phyloP scores from a whole-genome alignment of 345 rosid species.

The Populus nigra region DNA sequence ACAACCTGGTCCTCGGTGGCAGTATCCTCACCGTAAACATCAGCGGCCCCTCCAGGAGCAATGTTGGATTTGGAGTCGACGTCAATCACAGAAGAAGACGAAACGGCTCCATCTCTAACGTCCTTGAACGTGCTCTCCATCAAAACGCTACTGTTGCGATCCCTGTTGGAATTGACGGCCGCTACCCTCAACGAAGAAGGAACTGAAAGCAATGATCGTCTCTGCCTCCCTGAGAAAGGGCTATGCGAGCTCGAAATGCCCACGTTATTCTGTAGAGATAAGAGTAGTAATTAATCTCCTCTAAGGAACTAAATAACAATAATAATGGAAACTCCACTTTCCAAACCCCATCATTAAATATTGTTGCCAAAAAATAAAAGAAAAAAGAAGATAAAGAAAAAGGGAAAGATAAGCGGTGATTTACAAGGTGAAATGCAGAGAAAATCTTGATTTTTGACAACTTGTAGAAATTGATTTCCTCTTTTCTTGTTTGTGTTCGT shows the following conservation, averaged over 20 bases:
- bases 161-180: slow-evolving; percentile 34
- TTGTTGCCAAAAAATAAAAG: background rate
- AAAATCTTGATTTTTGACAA: background rate
- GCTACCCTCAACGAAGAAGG: slow-evolving; percentile 39
- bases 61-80: slow-evolving; percentile 43
- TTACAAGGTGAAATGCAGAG: background rate
- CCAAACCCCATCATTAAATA: background rate
- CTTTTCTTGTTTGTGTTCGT: background rate
- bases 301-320: background rate
- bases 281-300: background rate
- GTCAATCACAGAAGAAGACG: slow-evolving; percentile 32
- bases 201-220: slow-evolving; percentile 23
- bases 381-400: background rate
- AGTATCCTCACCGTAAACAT: slow-evolving; percentile 37
- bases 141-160: slow-evolving; percentile 42
- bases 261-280: slow-evolving; percentile 39
- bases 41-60: slow-evolving; percentile 35
- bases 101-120: slow-evolving; percentile 25
- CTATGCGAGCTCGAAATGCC: slow-evolving; percentile 41
- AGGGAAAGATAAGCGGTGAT: background rate
- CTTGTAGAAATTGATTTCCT: background rate
- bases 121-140: slow-evolving; percentile 43
- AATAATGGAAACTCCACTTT: slow-evolving; percentile 1
- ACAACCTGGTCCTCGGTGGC: slow-evolving; percentile 50
- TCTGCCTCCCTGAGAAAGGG: slow-evolving; percentile 37